phyloP scores from a whole-genome alignment of 768 basidiomycete species.

The Mycena amicta region DNA sequence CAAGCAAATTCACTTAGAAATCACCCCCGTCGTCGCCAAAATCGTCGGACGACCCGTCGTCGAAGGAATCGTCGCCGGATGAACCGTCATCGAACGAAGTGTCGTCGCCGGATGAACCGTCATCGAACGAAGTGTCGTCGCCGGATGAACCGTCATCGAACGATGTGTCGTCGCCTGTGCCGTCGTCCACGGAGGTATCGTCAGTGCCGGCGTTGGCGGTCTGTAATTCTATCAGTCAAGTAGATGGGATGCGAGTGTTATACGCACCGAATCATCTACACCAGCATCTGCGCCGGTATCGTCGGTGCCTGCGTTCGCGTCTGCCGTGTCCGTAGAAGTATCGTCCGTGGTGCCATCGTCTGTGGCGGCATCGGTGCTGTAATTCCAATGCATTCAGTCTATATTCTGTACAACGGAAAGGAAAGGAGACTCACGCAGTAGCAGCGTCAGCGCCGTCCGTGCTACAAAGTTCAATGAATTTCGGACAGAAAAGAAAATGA shows the following conservation, averaged over 20 bases:
- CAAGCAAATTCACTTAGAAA: no score
- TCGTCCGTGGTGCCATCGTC: neutral
- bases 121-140: neutral
- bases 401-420: neutral
- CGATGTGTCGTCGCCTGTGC: neutral
- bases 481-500: no score
- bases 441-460: neutral
- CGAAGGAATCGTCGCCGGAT: neutral
- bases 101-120: neutral
- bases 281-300: neutral
- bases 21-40: neutral
- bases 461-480: neutral
- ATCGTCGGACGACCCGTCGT: neutral
- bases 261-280: neutral
- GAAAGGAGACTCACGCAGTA: neutral
- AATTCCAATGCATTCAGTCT: neutral
- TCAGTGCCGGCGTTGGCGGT: neutral
- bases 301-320: neutral
- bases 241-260: no score
- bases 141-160: neutral
- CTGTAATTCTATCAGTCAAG: no score
- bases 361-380: no score
- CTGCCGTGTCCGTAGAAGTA: neutral
- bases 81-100: neutral
- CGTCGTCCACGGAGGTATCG: neutral